A percentile compares a stretch with the other conserved stretches of the same genome.
Conservation (phyloP, 108 stramenopile species). For the Schizochytrium sp. region DNA sequence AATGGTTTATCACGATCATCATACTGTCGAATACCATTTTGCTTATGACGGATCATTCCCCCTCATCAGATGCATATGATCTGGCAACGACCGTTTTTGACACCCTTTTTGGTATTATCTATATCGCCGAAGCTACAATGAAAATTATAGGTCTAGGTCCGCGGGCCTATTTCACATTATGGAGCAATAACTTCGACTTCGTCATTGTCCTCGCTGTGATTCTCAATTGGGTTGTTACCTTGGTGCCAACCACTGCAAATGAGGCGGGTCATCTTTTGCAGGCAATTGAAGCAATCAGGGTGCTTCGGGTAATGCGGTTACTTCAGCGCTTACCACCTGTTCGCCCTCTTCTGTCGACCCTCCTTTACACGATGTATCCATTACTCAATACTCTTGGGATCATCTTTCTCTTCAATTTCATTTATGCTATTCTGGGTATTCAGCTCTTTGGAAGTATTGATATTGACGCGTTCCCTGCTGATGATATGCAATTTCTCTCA, state of each 20-base stretch:
- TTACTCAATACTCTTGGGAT: conserved; percentile 65
- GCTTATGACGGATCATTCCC: conserved; percentile 69
- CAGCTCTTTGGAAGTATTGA: conserved; percentile 64
- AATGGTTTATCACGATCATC: conserved; percentile 67
- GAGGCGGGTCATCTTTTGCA: conserved; percentile 27
- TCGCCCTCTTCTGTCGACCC: conserved; percentile 41
- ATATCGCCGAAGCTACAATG: conserved; percentile 70
- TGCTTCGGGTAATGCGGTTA: conserved; percentile 61
- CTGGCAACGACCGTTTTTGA: conserved; percentile 62
- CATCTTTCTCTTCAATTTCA: conserved; percentile 65
- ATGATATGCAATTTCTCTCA: conserved; percentile 45
- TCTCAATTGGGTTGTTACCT: conserved; percentile 59
- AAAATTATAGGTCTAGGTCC: conserved; percentile 69
- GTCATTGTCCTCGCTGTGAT: conserved; percentile 71
- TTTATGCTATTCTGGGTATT: conserved; percentile 68
- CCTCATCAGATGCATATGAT: conserved; percentile 63
- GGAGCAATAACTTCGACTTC: conserved; percentile 76
- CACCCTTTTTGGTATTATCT: conserved; percentile 70
- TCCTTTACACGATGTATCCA: conserved; percentile 62
- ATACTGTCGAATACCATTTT: conserved; percentile 72
- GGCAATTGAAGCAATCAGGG: conserved; percentile 53
- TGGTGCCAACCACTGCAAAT: conserved; percentile 1
- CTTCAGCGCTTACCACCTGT: conserved; percentile 46
- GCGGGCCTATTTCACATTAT: conserved; percentile 68
- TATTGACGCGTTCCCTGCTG: conserved; percentile 26